Base-by-base conservation (phyloP, 139 green algal genomes). In the Chlorella ohadii region DNA sequence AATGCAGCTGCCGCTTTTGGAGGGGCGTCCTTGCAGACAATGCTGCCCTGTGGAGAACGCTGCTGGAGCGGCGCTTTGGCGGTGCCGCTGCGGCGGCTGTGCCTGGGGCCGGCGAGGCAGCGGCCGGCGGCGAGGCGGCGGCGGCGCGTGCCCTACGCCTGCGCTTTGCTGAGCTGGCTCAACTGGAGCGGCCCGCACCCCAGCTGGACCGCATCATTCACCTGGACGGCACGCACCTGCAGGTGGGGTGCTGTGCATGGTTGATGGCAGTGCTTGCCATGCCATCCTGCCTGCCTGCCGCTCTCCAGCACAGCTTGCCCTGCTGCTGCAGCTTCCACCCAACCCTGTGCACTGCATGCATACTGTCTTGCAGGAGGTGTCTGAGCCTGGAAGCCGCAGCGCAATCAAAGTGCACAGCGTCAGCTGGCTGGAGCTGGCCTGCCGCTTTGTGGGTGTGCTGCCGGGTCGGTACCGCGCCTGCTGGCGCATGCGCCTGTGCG, bases 381-480 rank as follows among this genome's bases (percentile, higher is more conserved):
- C 66, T 23, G 66, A 73, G 66, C 11, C 66, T 20, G 66, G 34
- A 17, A 73, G 66, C 34, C 33, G 34, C 31, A 39, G 34, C 33
- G 66, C 34, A 25, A 17, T 73, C 33, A 36, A 23, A 2, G 66
- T 73, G n/a, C 66, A 73, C 34, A 16, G 31, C 12, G 66, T 73
- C 17, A 47, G 33, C 19, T 73, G 66, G 66, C 66, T 73, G 66
- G 66, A 73, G 66, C 66, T 73, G 66, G 66, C 66, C 22, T 36
- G 33, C 66, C 34, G 66, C 12, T 23, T 73, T 25, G 15, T n/a
- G 20, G 66, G 66, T 16, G 66, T 73, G 66, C 66, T 73, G 34
- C 66, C 66, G 0, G 66, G 66, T 4, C 19, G 66, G 2, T 73
- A 73, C 66, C 34, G 66, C 23, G 66, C 66, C 66, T 36, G 20